A percentile compares a stretch with the other conserved stretches of the same genome.
These are phyloP conservation scores for Dalbergia oliveri DNA, from an alignment of 306 rosid genomes.

Conservation along the genomic window DNA sequence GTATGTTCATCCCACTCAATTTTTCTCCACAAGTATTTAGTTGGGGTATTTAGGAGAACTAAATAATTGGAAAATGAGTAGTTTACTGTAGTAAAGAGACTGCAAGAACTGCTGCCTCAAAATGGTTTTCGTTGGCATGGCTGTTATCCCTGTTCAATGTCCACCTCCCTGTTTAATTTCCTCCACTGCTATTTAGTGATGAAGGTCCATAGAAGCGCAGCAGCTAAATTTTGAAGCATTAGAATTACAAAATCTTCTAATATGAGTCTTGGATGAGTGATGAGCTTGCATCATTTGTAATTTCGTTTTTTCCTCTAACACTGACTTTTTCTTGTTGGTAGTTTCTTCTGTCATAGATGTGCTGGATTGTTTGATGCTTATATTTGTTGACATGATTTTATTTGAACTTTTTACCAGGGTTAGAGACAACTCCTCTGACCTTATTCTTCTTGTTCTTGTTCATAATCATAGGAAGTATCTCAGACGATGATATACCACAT, in stretches of 20 bases:
- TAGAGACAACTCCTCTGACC: constrained; percentile 17
- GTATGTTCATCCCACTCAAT: neutral
- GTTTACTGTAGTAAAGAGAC: neutral
- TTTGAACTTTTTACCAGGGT: constrained; percentile 16
- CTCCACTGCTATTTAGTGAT: constrained; percentile 25
- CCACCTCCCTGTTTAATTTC: constrained; percentile 18
- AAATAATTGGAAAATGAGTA: neutral
- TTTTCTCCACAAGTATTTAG: neutral
- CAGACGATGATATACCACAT: constrained; percentile 61
- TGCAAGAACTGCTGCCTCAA: neutral
- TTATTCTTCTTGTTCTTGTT: constrained; percentile 42
- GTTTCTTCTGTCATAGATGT: constrained; percentile 18
- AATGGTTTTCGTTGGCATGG: neutral
- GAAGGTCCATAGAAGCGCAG: constrained; percentile 19
- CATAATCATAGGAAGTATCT: constrained; percentile 66
- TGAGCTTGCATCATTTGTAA: constrained; percentile 30
- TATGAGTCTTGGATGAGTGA: constrained; percentile 26
- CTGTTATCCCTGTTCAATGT: neutral
- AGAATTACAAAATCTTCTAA: constrained; percentile 5
- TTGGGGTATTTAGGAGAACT: neutral
- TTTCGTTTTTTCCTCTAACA: constrained; percentile 19
- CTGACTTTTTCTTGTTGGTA: neutral
- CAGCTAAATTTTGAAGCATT: constrained; percentile 19
- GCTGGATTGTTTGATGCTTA: constrained; percentile 24
- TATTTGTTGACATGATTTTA: constrained; percentile 15